Evolutionary conservation across 2,329 filamentous ascomycete species (phyloP), one percentile per base, ranked within the genome.

Genomic region (Apiospora phragmitis): DNA sequence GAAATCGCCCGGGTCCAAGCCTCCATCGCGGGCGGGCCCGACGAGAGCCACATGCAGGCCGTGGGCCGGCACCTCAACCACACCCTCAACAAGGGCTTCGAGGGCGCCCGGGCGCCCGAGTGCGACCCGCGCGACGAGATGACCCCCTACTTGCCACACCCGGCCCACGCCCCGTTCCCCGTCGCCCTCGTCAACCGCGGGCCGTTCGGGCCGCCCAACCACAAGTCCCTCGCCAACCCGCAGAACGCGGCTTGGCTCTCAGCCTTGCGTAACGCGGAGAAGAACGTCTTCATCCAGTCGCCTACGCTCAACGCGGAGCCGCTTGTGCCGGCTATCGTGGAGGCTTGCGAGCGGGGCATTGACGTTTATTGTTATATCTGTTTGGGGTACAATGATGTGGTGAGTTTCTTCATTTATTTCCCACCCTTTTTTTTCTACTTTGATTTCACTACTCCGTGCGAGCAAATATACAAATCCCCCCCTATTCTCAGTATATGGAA

Each of bases 171-270:
- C 3, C 85, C 88, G 0, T 88, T 93, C 21, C 91, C 92, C 0
- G 93, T 94, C 73, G 92, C 92, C 0, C 82, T 94, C 67, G 91
- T 94, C 0, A 92, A 90, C 73, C 87, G 93, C 3, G 85, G 88
- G 26, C 91, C 93, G 0, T 92, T 90, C 77, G 92, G 92, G 1
- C 83, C 86, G 0, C 86, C 89, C 1, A 92, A 89, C 74, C 88
- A 91, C 70, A 82, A 84, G 24, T 89, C 86, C 24, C 82, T 90
- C 2, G 83, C 87, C 67, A 91, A 90, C 2, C 93, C 93, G 0
- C 93, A 95, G 75, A 94, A 95, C 75, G 91, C 90, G 67, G 91
- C 90, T 0, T 95, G 91, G 88, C 81, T 94, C 0, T 92, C 92
- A 0, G 87, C 91, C 0, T 85, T 95, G 9, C 85, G 89, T 1